Percentiles rank a stretch among this genome's conserved stretches.
phyloP scores from a whole-genome alignment of 495 filamentous ascomycete species.

The Coniosporium apollinis region DNA sequence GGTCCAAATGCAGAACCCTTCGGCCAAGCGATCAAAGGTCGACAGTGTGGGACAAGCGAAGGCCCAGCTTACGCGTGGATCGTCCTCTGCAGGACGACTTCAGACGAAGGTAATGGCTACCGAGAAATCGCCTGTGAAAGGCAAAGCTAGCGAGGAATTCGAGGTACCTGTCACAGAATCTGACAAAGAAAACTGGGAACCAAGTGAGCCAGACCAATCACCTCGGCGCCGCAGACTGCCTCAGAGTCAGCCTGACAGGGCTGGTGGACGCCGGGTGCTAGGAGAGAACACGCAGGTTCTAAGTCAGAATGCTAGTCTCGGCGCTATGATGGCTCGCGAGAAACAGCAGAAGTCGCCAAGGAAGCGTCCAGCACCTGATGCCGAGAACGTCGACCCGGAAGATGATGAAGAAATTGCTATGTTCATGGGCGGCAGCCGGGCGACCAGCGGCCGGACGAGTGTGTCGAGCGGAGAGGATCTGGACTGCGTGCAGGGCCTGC shows the following conservation, averaged over 20 bases:
- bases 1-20: conserved; percentile 6
- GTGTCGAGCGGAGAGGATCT: conserved; percentile 46
- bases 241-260: neutral
- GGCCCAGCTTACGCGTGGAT: conserved; percentile 43
- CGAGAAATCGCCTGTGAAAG: conserved; percentile 1
- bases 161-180: conserved; percentile 48
- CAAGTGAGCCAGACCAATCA: conserved; percentile 9
- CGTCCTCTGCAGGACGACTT: conserved; percentile 50
- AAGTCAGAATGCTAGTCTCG: conserved; percentile 7
- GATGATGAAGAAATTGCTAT: conserved; percentile 42
- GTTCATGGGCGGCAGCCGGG: conserved; percentile 38
- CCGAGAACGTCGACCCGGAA: conserved; percentile 15
- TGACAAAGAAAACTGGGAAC: conserved; percentile 89
- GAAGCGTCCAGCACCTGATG: neutral
- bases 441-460: conserved; percentile 29
- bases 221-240: neutral
- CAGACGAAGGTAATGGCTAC: conserved; percentile 28
- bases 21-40: conserved; percentile 13
- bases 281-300: conserved; percentile 6
- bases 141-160: conserved; percentile 14
- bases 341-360: conserved; percentile 45
- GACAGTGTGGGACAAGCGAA: conserved; percentile 20
- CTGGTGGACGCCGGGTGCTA: conserved; percentile 2
- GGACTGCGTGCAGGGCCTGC: conserved; percentile 60
- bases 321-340: conserved; percentile 76